Conservation (phyloP, 148 eudicot species). For the Mesembryanthemum crystallinum region DNA sequence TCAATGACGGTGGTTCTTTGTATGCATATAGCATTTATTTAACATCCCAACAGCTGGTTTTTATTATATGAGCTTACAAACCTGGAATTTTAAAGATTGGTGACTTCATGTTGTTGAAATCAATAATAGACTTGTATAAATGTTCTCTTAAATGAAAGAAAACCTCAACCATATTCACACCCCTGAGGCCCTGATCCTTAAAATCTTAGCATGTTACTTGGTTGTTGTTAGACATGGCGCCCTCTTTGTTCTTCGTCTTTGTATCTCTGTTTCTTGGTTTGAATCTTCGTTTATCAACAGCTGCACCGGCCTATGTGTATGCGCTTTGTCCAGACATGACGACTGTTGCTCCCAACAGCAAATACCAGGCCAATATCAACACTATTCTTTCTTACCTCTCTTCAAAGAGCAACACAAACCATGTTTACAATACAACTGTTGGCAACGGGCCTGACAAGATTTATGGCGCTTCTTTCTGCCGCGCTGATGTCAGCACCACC, state of each 20-base stretch:
- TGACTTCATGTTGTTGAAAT: no score
- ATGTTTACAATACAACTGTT: constrained; percentile 29
- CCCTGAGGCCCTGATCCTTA: no score
- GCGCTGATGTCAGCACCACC: constrained; percentile 21
- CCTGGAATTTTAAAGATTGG: no score
- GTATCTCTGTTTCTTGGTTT: background rate
- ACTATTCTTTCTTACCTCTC: constrained; percentile 15
- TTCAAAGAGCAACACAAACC: constrained; percentile 9
- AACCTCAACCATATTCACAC: no score
- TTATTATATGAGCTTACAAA: no score
- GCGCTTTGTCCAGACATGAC: constrained; percentile 26
- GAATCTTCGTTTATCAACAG: background rate
- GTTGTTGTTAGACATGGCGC: no score
- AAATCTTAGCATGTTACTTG: no score
- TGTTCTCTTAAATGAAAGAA: no score
- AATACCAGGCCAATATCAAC: constrained; percentile 18
- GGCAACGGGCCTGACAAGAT: constrained; percentile 22
- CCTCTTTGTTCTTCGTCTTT: background rate
- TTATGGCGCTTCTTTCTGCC: constrained; percentile 28
- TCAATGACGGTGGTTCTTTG: no score
- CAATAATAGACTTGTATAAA: no score
- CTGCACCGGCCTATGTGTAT: constrained; percentile 26
- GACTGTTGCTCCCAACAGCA: constrained; percentile 19
- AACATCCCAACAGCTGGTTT: no score
- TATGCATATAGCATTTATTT: no score